Percentiles rank a stretch among this genome's conserved stretches.
These are phyloP conservation scores for Monilinia aucupariae DNA, from an alignment of 2,329 filamentous ascomycete genomes.

Conservation along the genomic window DNA sequence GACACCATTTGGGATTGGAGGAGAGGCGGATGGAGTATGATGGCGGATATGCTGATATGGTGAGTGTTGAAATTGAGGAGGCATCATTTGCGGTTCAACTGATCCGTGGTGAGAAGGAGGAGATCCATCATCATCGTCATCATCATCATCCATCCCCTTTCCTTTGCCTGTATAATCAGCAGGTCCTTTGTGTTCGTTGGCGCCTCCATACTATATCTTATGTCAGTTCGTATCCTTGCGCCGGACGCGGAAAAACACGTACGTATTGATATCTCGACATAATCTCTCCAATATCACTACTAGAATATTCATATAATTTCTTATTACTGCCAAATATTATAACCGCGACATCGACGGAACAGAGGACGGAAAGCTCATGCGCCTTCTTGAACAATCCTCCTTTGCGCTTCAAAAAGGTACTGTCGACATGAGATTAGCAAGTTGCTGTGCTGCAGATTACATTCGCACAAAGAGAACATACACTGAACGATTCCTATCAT, in stretches of 20 bases:
- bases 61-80: conserved; percentile 64
- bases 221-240: conserved; percentile 23
- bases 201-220: conserved; percentile 68
- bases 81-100: conserved; percentile 55
- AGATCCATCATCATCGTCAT: conserved; percentile 63
- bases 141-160: conserved; percentile 67
- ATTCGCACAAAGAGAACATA: conserved; percentile 42
- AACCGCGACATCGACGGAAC: conserved; percentile 96
- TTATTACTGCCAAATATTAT: conserved; percentile 99
- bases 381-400: conserved; percentile 99
- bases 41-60: conserved; percentile 78
- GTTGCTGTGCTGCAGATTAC: conserved; percentile 7
- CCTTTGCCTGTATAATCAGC: conserved; percentile 80
- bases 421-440: conserved; percentile 38
- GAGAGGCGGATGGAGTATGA: conserved; percentile 78
- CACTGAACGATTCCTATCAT: conserved; percentile 96
- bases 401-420: conserved; percentile 97
- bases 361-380: conserved; percentile 94
- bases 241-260: conserved; percentile 40
- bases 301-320: conserved; percentile 98
- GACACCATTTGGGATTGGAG: conserved; percentile 63
- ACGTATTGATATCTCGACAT: conserved; percentile 88
- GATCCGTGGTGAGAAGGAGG: conserved; percentile 47
- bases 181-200: conserved; percentile 95
- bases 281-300: conserved; percentile 85